Evolutionary conservation across 148 eudicot genomes (phyloP).

Genomic region (Chenopodium berlandieri): DNA sequence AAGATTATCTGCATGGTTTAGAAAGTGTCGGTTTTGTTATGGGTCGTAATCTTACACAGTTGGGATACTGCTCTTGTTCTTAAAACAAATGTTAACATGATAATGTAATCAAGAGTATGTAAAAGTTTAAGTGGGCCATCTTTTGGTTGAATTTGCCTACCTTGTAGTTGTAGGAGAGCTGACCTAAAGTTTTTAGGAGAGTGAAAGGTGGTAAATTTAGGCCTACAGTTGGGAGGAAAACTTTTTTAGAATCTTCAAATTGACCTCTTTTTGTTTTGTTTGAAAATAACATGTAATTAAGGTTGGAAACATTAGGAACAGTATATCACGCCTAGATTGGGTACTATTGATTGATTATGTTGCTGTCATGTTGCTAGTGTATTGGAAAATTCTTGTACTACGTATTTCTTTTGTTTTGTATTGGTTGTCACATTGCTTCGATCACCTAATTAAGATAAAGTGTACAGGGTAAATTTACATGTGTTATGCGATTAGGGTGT

Average conservation of each 20-base stretch:
- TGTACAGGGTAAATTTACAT: too few relatives aligned
- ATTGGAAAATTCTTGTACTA: too few relatives aligned
- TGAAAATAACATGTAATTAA: neutral
- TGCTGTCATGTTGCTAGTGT: too few relatives aligned
- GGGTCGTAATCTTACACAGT: constrained; percentile 26
- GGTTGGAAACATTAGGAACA: neutral
- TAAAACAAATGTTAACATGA: constrained; percentile 13
- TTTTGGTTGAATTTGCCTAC: constrained; percentile 46
- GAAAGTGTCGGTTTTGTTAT: constrained; percentile 25
- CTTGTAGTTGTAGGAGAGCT: constrained; percentile 20
- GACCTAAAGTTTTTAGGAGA: constrained; percentile 20
- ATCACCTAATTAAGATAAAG: too few relatives aligned
- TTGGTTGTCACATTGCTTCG: too few relatives aligned
- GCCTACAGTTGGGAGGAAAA: neutral
- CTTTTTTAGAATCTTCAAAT: neutral
- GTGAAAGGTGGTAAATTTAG: neutral
- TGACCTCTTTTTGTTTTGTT: neutral
- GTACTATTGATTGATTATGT: too few relatives aligned
- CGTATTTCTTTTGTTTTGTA: too few relatives aligned
- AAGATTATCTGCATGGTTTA: constrained; percentile 5
- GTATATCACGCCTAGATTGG: neutral
- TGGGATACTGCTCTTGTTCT: constrained; percentile 14
- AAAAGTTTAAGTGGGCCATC: constrained; percentile 29
- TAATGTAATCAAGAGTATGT: constrained; percentile 21
- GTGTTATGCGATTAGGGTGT: too few relatives aligned